Evolutionary conservation across 805 yeast genomes (phyloP), one percentile per base, ranked within the genome.

Genomic region (Nakazawaea pomicola): DNA sequence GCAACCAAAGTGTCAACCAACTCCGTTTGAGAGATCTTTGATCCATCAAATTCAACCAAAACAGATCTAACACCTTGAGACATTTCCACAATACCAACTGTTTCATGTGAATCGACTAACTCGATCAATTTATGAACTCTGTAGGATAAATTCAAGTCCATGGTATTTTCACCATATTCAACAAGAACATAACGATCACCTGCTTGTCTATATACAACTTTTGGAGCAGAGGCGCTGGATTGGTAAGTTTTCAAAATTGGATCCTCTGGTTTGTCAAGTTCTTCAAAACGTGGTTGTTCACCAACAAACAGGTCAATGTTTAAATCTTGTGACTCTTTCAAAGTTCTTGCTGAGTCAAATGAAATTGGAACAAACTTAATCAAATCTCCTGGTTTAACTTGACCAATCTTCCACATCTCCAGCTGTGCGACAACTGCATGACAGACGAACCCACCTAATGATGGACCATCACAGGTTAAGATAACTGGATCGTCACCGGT

Each of bases 401-500:
- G 98, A 35, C 99, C 99, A 57, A 93, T 85, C 68, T 93, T 93
- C 98, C 98, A 91, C 83, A 93, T 78, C 66, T 93, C 99, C 30
- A 95, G 87, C 56, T 89, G 95, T 11, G 88, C 85, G 49, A 93
- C 95, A 45, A 93, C 97, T 7, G 95, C 97, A 57, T 89, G 84
- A 64, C 98, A 91, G 25, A 91, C 97, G 57, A 91, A 93, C 1
- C 99, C 99, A 56, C 99, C 98, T 44, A 91, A 75, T 9, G 96
- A 85, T 31, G 99, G 98, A 48, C 98, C 98, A 65, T 91, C 99
- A 58, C 97, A 87, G 2, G 98, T 88, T 61, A 91, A 72, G 49
- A 91, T 89, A 25, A 91, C 99, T 1, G 98, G 98, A 63, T 91
- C 98, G 64, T 93, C 98, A 64, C 99, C 99, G 27, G 98, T 93